Evolutionary conservation across 495 filamentous ascomycete species (phyloP), one percentile per base, ranked within the genome.

Genomic region (Pyrenula massariospora): DNA sequence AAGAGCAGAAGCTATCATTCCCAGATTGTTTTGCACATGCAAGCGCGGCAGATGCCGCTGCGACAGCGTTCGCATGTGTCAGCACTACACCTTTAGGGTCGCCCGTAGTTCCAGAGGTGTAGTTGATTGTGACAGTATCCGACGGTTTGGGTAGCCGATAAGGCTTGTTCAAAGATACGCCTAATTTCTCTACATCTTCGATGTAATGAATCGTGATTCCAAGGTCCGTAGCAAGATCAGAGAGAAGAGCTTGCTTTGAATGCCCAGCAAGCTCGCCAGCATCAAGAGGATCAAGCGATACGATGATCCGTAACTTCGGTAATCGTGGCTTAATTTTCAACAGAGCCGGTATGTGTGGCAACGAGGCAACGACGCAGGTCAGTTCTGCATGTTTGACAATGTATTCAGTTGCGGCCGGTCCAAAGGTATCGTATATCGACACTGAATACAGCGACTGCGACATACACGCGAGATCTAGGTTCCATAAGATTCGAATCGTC

Each of bases 101-200:
- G 5, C 93, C 94, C 0, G 93, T 98, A 10, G 93, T 98, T 19
- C 93, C 93, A 12, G 89, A 95, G 10, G 93, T 98, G 73, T 98
- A 98, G 73, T 97, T 98, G 72, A 98, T 91, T 25, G 93, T 97
- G 56, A 95, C 77, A 63, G 87, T 77, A 64, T 96, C 91, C 1
- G 85, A 78, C 0, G 87, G 81, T 25, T 70, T 71, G 10, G 93
- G 92, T 25, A 86, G 80, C 49, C 74, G 73, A 53, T 83, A 84
- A 49, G 84, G 79, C 25, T 81, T 77, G 24, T 84, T 84, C 3
- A 82, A 80, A 21, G 79, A 69, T 47, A 75, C 81, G 19, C 94
- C 93, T 12, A 96, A 60, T 50, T 82, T 78, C 71, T 98, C 94
- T 2, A 87, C 82, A 54, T 93, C 82, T 48, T 76, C 69, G 49